These are phyloP conservation scores for Kingdonia uniflora DNA, from an alignment of 164 flowering plant genomes.

Conservation along the genomic window DNA sequence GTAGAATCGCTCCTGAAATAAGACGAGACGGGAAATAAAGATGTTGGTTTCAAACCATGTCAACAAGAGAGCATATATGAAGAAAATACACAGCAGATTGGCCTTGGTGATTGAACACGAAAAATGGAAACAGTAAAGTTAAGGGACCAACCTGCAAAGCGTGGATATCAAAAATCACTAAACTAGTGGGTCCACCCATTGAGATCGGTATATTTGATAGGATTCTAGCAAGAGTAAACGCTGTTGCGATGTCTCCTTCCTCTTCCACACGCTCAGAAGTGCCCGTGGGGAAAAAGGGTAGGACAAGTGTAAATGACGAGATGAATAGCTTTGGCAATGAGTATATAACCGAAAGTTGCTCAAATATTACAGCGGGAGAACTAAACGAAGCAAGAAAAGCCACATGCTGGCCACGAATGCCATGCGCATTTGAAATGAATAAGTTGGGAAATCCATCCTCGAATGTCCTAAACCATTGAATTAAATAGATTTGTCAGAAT, in stretches of 20 bases:
- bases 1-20: conserved; percentile 87
- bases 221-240: conserved; percentile 87
- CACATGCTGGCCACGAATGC: conserved; percentile 87
- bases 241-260: conserved; percentile 97
- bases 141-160: conserved; percentile 77
- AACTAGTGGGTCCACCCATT: conserved; percentile 92
- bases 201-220: conserved; percentile 83
- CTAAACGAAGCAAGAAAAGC: conserved; percentile 98
- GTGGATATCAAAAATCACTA: conserved; percentile 93
- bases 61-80: not conserved
- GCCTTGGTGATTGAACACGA: not conserved
- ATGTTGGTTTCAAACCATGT: not conserved
- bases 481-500: conserved; percentile 9
- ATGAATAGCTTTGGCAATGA: conserved; percentile 83
- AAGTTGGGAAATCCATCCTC: conserved; percentile 95
- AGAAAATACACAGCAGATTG: not conserved
- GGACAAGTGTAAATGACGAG: conserved; percentile 86
- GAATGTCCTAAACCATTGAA: conserved; percentile 49
- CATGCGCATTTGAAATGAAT: conserved; percentile 87
- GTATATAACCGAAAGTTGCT: conserved; percentile 86
- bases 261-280: conserved; percentile 97
- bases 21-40: not conserved
- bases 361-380: conserved; percentile 90
- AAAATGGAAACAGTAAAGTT: conserved; percentile 1
- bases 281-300: conserved; percentile 97